Conservation (phyloP, 2,329 filamentous ascomycete genomes). For the Trichophyton simii region DNA sequence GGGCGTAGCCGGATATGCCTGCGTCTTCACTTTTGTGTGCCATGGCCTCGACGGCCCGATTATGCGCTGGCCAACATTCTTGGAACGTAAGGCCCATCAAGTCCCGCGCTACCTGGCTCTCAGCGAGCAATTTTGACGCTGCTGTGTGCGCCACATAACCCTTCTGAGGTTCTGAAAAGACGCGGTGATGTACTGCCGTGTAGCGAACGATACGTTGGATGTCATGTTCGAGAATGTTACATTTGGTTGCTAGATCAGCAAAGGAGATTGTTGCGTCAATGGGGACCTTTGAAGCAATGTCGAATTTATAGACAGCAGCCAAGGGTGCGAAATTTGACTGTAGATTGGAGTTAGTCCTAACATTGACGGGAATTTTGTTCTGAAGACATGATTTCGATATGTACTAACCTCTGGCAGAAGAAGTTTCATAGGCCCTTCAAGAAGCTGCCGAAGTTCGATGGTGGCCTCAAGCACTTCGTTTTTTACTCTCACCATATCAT, state of each 20-base stretch:
- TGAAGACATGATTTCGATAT: background rate
- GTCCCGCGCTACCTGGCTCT: background rate
- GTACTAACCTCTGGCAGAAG: slow-evolving; percentile 3
- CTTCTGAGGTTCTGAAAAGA: slow-evolving; percentile 10
- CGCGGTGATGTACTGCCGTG: slow-evolving; percentile 9
- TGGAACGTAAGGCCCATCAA: slow-evolving; percentile 10
- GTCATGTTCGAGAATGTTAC: too few relatives aligned
- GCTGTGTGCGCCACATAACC: slow-evolving; percentile 12
- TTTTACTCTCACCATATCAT: background rate
- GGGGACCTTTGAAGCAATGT: too few relatives aligned
- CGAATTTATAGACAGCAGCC: too few relatives aligned
- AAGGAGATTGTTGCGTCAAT: too few relatives aligned
- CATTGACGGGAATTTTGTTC: too few relatives aligned
- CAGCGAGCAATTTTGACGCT: background rate
- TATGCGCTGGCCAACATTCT: slow-evolving; percentile 7
- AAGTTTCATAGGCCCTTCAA: background rate
- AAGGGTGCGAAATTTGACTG: too few relatives aligned
- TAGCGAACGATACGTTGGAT: slow-evolving; percentile 14
- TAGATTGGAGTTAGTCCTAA: too few relatives aligned
- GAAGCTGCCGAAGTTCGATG: background rate
- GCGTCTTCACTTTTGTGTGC: too few relatives aligned
- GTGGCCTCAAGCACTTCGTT: background rate
- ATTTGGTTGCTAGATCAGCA: too few relatives aligned
- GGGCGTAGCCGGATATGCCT: too few relatives aligned
- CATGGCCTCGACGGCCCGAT: too few relatives aligned